Conservation (phyloP, 2,329 filamentous ascomycete genomes). For the Pezicula neosporulosa region DNA sequence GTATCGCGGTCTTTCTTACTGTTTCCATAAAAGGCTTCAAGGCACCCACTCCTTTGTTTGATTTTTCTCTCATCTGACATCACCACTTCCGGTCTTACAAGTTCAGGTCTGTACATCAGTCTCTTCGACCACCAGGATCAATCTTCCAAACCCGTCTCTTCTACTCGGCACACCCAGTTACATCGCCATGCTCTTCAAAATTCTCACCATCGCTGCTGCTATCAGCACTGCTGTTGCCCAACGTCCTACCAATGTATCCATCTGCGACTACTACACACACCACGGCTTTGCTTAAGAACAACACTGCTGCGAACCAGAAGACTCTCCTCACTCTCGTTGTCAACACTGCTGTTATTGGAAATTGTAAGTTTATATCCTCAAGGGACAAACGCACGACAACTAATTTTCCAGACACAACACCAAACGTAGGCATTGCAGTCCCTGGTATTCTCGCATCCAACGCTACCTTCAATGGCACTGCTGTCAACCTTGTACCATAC, state of each 20-base stretch:
- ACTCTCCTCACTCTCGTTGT: slow-evolving; percentile 54
- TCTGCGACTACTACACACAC: slow-evolving; percentile 67
- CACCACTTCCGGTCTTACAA: no score
- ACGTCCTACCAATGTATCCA: slow-evolving; percentile 44
- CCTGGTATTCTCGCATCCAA: slow-evolving; percentile 54
- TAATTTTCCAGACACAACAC: slow-evolving; percentile 41
- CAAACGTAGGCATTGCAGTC: slow-evolving; percentile 49
- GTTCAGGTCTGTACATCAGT: no score
- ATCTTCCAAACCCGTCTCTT: no score
- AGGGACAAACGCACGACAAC: neutral
- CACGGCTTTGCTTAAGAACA: slow-evolving; percentile 52
- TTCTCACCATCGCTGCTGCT: slow-evolving; percentile 18
- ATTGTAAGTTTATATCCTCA: slow-evolving; percentile 37
- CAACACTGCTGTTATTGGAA: slow-evolving; percentile 63
- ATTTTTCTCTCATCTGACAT: no score
- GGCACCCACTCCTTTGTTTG: no score
- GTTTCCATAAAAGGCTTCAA: no score
- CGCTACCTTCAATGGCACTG: slow-evolving; percentile 40
- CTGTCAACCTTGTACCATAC: slow-evolving; percentile 56
- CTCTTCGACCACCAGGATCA: no score
- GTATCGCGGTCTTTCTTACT: no score
- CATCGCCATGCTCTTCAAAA: slow-evolving; percentile 20
- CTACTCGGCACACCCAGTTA: no score
- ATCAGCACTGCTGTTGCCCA: slow-evolving; percentile 34
- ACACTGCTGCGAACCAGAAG: slow-evolving; percentile 55